These are phyloP conservation scores for Cornus kousa DNA, from an alignment of 148 eudicot genomes.

Conservation along the genomic window DNA sequence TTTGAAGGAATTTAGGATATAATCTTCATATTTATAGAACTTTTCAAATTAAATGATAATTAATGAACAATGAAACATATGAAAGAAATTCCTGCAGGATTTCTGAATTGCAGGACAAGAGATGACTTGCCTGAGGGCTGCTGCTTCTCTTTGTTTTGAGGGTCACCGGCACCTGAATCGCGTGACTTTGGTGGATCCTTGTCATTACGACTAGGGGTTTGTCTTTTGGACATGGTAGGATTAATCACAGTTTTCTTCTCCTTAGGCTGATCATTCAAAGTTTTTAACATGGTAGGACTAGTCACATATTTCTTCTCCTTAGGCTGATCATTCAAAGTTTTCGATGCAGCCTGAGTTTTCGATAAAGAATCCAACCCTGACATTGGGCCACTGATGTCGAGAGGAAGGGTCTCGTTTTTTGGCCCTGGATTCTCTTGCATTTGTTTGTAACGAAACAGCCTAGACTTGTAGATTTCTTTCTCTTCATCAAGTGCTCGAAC, in stretches of 20 bases:
- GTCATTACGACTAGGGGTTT: not conserved
- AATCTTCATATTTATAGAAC: not conserved
- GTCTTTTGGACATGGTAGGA: too few relatives aligned
- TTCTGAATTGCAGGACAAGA: not conserved
- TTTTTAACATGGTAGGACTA: not conserved
- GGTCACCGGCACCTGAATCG: constrained; percentile 3
- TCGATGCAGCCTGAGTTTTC: constrained; percentile 13
- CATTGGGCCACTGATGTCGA: constrained; percentile 22
- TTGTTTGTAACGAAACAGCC: constrained; percentile 8
- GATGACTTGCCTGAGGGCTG: constrained; percentile 17
- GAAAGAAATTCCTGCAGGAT: too few relatives aligned
- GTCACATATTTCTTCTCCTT: constrained; percentile 1
- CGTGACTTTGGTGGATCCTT: constrained; percentile 19
- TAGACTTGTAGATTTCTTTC: constrained; percentile 1
- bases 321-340: constrained; percentile 7
- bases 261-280: constrained; percentile 5
- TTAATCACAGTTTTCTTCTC: constrained; percentile 8
- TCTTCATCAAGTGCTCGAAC: constrained; percentile 12
- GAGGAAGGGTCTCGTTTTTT: constrained; percentile 31
- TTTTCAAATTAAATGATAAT: not conserved
- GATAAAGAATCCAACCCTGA: constrained; percentile 9
- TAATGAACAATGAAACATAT: too few relatives aligned
- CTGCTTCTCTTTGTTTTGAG: constrained; percentile 2
- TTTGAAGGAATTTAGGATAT: not conserved
- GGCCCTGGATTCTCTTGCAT: constrained; percentile 10